Percentiles rank a stretch among this genome's conserved stretches.
phyloP scores from a whole-genome alignment of 768 basidiomycete species.

The Tylopilus sp. region DNA sequence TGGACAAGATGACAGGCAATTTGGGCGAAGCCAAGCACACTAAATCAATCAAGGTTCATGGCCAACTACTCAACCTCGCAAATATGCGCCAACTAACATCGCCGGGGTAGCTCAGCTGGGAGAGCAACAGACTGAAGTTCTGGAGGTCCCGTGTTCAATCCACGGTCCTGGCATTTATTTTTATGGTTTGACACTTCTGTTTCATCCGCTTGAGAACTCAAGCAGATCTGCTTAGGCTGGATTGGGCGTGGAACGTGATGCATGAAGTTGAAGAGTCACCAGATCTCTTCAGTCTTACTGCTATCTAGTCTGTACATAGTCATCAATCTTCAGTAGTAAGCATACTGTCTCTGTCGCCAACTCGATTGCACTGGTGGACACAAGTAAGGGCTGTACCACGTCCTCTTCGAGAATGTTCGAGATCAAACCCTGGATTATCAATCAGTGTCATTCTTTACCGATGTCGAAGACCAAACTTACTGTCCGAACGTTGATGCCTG shows the following conservation, averaged over 20 bases:
- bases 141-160: slow-evolving; percentile 80
- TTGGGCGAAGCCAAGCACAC: neutral
- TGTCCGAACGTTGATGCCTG: slow-evolving; percentile 98
- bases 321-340: slow-evolving; percentile 92
- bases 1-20: neutral
- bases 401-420: slow-evolving; percentile 98
- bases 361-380: slow-evolving; percentile 93
- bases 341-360: slow-evolving; percentile 98
- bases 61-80: neutral
- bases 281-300: slow-evolving; percentile 2
- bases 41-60: neutral
- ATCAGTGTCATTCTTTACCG: slow-evolving; percentile 4
- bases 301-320: slow-evolving; percentile 79
- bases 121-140: slow-evolving; percentile 76
- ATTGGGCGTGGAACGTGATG: too few relatives aligned
- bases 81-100: fast-evolving
- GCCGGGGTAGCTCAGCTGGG: slow-evolving; percentile 74
- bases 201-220: too few relatives aligned
- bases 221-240: too few relatives aligned
- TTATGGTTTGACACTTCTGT: too few relatives aligned
- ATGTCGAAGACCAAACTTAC: slow-evolving; percentile 39
- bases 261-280: neutral
- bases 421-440: slow-evolving; percentile 71
- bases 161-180: slow-evolving; percentile 64
- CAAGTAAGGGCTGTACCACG: slow-evolving; percentile 92